A percentile compares a stretch with the other conserved stretches of the same genome.
These are phyloP conservation scores for Coemansia guatemalensis DNA, from an alignment of 192 early-diverging fungal genomes.

Conservation along the genomic window DNA sequence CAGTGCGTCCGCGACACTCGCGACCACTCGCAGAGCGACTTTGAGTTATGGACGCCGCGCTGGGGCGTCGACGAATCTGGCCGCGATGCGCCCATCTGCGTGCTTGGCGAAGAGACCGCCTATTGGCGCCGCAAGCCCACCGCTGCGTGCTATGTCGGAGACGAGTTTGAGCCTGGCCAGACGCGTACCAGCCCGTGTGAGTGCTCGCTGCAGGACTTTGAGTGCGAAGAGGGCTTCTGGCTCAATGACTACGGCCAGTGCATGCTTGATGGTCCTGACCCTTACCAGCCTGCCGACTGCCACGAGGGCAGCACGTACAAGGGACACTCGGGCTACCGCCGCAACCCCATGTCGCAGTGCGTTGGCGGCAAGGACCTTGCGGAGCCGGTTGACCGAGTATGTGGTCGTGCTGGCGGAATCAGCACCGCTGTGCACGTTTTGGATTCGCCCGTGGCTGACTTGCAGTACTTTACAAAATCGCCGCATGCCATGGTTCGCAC, in stretches of 20 bases:
- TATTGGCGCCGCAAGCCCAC: conserved; percentile 77
- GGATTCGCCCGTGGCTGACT: conserved; percentile 54
- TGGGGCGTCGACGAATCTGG: conserved; percentile 33
- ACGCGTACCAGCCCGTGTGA: conserved; percentile 60
- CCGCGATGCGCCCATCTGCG: conserved; percentile 64
- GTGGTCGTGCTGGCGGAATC: conserved; percentile 57
- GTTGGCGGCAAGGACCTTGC: conserved; percentile 67
- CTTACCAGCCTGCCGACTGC: conserved; percentile 72
- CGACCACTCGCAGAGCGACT: conserved; percentile 70
- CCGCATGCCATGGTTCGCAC: conserved; percentile 57
- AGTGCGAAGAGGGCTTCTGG: conserved; percentile 88
- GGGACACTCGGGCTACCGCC: conserved; percentile 81
- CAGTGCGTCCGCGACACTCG: conserved; percentile 54
- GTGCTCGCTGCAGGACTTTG: conserved; percentile 79
- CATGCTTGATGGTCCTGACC: conserved; percentile 68
- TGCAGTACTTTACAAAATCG: conserved; percentile 71
- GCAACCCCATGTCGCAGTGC: conserved; percentile 73
- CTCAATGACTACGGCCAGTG: conserved; percentile 67
- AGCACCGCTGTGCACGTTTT: conserved; percentile 30
- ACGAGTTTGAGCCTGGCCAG: conserved; percentile 59
- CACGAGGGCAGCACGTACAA: conserved; percentile 61
- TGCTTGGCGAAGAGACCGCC: conserved; percentile 58
- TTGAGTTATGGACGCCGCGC: conserved; percentile 80
- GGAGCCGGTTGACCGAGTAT: conserved; percentile 64
- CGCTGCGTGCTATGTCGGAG: conserved; percentile 67